Evolutionary conservation across 1,139 yeast species (phyloP), one percentile per base, ranked within the genome.

Genomic region (Trichomonascaceae sp.): DNA sequence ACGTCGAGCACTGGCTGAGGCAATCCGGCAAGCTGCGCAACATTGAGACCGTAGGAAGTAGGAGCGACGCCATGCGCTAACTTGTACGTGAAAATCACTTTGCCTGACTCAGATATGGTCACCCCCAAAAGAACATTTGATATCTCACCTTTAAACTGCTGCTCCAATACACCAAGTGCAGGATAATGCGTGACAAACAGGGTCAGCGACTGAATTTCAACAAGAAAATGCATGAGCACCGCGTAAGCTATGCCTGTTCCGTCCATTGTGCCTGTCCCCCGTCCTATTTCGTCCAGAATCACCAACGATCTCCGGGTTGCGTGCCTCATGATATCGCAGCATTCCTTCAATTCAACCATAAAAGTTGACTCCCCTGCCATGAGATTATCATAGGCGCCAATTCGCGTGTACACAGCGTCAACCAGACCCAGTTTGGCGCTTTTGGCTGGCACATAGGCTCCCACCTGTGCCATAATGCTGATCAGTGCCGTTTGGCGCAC

Each of bases 131-230:
- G 92, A 50, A 64, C 76, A 48, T 76, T 78, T 13, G 62, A 60
- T 4, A 78, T 71, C 3, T 54, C 44, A 0, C 50, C 51, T 1
- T 61, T 57, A 41, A 59, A 65, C 31, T 54, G 39, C 51, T 26
- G 58, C 43, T 69, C 74, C 32, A 81, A 61, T 4, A 63, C 59
- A 37, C 75, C 71, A 20, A 85, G 60, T 14, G 74, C 68, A n/a
- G 92, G 89, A 52, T 76, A 87, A 56, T 87, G 96, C 0, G 97
- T 87, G 17, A 87, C 82, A 55, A 85, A 87, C 16, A 87, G 54
- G 0, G 80, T 68, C 29, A 80, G 57, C 0, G 89, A 77, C 28
- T 65, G 52, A 4, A 54, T 45, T 4, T 57, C 59, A 0, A 59
- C 47, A 14, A 76, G 57, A 35, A 85, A 66, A 45, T 80, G 76